Percentiles rank a stretch among this genome's conserved stretches.
These are phyloP conservation scores for Hyphopichia wangnamkhiaoensis DNA, from an alignment of 1,139 yeast genomes.

Conservation along the genomic window DNA sequence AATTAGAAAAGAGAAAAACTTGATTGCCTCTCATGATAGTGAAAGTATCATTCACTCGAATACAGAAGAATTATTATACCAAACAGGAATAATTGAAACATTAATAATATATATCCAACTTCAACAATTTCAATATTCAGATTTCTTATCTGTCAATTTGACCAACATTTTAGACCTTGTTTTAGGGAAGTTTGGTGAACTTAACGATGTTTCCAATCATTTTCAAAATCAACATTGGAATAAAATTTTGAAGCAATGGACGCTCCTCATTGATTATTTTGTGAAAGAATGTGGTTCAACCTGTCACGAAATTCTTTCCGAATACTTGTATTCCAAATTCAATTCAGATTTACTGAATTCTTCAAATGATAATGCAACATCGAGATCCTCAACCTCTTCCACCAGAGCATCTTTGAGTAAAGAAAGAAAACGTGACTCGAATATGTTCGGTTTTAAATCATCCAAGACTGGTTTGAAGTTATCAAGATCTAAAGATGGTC, in stretches of 20 bases:
- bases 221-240: conserved; percentile 39
- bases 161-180: conserved; percentile 30
- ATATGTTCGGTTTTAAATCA: conserved; percentile 28
- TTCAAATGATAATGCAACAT: conserved; percentile 6
- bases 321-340: conserved; percentile 34
- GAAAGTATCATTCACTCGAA: conserved; percentile 22
- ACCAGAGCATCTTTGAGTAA: conserved; percentile 8
- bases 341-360: conserved; percentile 10
- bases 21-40: conserved; percentile 27
- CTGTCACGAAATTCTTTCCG: conserved; percentile 39
- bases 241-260: conserved; percentile 33
- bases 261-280: conserved; percentile 30
- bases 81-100: conserved; percentile 37
- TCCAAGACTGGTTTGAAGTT: conserved; percentile 21
- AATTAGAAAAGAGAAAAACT: conserved; percentile 22
- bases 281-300: conserved; percentile 42
- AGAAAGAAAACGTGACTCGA: conserved; percentile 27
- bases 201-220: conserved; percentile 23
- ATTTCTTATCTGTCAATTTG: conserved; percentile 33
- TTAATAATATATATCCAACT: conserved; percentile 41
- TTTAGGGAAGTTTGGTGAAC: conserved; percentile 31
- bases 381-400: conserved; percentile 2
- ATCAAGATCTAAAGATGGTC: conserved; percentile 15
- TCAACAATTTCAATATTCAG: conserved; percentile 44
- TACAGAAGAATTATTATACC: conserved; percentile 24